Conservation (phyloP, 495 filamentous ascomycete genomes). For the Corynascus novoguineensis region DNA sequence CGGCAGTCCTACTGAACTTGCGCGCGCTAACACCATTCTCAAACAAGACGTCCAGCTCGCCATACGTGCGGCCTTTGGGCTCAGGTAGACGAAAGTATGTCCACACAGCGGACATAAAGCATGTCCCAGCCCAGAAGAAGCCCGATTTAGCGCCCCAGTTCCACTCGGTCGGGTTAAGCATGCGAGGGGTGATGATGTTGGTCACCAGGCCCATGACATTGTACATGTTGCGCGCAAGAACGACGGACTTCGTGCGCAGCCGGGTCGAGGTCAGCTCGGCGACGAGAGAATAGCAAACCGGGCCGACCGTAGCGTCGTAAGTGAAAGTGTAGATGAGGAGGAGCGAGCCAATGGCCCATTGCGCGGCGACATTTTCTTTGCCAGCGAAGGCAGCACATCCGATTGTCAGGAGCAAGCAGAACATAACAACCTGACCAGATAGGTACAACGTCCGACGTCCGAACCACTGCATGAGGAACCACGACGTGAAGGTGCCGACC, state of each 20-base stretch:
- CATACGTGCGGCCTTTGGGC: constrained; percentile 47
- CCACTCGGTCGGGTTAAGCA: constrained; percentile 46
- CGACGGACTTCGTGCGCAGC: constrained; percentile 50
- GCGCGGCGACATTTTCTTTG: constrained; percentile 19
- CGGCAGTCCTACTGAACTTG: constrained; percentile 33
- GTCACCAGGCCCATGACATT: constrained; percentile 44
- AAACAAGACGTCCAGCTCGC: constrained; percentile 56
- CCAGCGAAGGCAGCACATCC: constrained; percentile 25
- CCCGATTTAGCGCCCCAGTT: constrained; percentile 48
- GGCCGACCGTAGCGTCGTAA: constrained; percentile 55
- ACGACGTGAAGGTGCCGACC: constrained; percentile 47
- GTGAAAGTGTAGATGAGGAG: constrained; percentile 47
- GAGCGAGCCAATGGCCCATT: constrained; percentile 47
- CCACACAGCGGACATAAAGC: constrained; percentile 40
- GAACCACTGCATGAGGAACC: constrained; percentile 45
- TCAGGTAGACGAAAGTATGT: constrained; percentile 39
- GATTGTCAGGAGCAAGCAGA: constrained; percentile 34
- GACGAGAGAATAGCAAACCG: constrained; percentile 56
- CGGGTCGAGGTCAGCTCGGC: constrained; percentile 52
- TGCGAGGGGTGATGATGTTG: constrained; percentile 45
- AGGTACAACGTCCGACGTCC: constrained; percentile 52
- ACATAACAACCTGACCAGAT: constrained; percentile 41
- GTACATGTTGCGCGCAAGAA: constrained; percentile 53
- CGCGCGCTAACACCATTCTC: constrained; percentile 42
- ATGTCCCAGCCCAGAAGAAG: constrained; percentile 54